Conservation (phyloP, 2,329 filamentous ascomycete species). For the Aspergillus viridinutans region DNA sequence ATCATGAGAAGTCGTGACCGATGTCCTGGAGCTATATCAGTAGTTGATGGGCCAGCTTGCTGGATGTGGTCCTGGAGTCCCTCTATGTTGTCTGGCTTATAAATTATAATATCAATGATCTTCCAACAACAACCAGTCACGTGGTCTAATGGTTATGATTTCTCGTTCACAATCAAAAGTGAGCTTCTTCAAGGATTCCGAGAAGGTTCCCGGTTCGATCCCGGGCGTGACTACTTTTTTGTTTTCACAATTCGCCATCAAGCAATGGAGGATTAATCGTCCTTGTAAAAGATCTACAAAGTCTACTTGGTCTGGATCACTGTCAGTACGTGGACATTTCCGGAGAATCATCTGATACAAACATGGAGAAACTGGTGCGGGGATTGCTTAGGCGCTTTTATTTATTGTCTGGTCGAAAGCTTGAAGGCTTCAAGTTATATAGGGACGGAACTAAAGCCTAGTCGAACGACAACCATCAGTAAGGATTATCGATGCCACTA, state of each 20-base stretch:
- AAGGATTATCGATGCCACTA: too few relatives aligned
- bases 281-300: slow-evolving; percentile 9
- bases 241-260: neutral
- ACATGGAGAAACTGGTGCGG: neutral
- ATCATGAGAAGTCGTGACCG: neutral
- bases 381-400: too few relatives aligned
- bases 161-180: slow-evolving; percentile 33
- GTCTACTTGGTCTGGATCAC: slow-evolving; percentile 15
- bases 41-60: too few relatives aligned
- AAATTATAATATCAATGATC: neutral
- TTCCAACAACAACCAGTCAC: slow-evolving; percentile 10
- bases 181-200: slow-evolving; percentile 21
- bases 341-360: neutral
- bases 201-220: slow-evolving; percentile 39
- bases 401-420: too few relatives aligned
- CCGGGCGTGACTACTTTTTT: slow-evolving; percentile 32
- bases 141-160: slow-evolving; percentile 41
- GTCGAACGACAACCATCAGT: too few relatives aligned
- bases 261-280: too few relatives aligned
- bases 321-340: neutral
- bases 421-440: too few relatives aligned
- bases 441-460: too few relatives aligned
- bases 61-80: neutral
- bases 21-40: neutral
- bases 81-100: neutral